phyloP scores from a whole-genome alignment of 768 basidiomycete species.

The Auricularia sp. region DNA sequence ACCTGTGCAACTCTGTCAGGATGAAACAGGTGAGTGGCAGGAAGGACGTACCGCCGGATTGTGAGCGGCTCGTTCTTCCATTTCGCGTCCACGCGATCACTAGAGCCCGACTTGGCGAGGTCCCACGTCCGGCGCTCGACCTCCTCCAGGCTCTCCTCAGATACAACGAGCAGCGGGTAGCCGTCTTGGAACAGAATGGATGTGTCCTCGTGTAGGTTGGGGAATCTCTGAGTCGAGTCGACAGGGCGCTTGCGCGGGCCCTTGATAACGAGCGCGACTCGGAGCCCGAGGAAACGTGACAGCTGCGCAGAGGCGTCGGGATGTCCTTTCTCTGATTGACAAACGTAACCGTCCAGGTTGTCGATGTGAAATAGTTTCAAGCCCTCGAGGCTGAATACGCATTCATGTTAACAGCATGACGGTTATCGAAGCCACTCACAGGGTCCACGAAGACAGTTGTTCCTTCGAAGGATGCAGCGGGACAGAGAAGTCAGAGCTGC shows the following conservation, averaged over 20 bases:
- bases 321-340: slow-evolving; percentile 27
- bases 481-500: slow-evolving; percentile 45
- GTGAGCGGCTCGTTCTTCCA: slow-evolving; percentile 43
- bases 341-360: slow-evolving; percentile 58
- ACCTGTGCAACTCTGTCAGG: slow-evolving; percentile 30
- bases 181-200: slow-evolving; percentile 51
- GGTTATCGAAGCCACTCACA: slow-evolving; percentile 30
- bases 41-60: slow-evolving; percentile 45
- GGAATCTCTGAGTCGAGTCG: slow-evolving; percentile 42
- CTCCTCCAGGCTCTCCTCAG: slow-evolving; percentile 50
- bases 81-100: slow-evolving; percentile 27
- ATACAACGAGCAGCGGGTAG: slow-evolving; percentile 57
- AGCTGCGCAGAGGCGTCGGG: slow-evolving; percentile 44
- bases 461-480: slow-evolving; percentile 47
- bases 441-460: slow-evolving; percentile 40
- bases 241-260: slow-evolving; percentile 45
- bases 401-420: slow-evolving; percentile 2
- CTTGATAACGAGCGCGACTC: slow-evolving; percentile 58
- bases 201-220: slow-evolving; percentile 35
- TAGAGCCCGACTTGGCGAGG: slow-evolving; percentile 33
- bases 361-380: slow-evolving; percentile 38
- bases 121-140: slow-evolving; percentile 38
- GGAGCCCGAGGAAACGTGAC: slow-evolving; percentile 49
- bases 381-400: slow-evolving; percentile 36
- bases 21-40: not conserved